phyloP scores from a whole-genome alignment of 768 basidiomycete species.

The Peribolospora baueri region DNA sequence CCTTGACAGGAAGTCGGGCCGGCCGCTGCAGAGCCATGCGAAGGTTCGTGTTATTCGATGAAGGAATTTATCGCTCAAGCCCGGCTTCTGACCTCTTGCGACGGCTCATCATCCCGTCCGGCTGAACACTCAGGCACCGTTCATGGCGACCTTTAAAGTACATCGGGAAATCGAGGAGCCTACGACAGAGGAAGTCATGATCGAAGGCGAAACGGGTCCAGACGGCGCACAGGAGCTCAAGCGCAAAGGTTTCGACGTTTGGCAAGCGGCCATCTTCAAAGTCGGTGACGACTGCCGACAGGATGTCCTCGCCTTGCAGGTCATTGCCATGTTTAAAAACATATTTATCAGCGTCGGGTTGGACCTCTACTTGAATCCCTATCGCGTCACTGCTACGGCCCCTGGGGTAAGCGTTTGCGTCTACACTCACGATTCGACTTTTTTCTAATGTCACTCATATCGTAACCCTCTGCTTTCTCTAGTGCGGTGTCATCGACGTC shows the following conservation, averaged over 20 bases:
- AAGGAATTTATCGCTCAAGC: background rate
- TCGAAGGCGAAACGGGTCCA: background rate
- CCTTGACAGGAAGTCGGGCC: slow-evolving; percentile 84
- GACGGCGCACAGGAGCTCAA: slow-evolving; percentile 14
- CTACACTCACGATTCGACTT: background rate
- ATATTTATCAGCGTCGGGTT: slow-evolving; percentile 74
- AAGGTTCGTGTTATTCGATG: slow-evolving; percentile 33
- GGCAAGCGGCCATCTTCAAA: slow-evolving; percentile 98
- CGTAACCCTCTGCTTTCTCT: slow-evolving; percentile 2
- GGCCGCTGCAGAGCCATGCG: slow-evolving; percentile 89
- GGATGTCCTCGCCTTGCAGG: slow-evolving; percentile 85
- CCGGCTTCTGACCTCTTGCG: background rate
- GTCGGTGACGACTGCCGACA: slow-evolving; percentile 98
- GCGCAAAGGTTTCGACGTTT: slow-evolving; percentile 42
- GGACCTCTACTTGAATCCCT: slow-evolving; percentile 76
- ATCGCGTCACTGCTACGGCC: slow-evolving; percentile 86
- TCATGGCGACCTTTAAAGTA: slow-evolving; percentile 99
- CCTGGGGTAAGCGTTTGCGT: slow-evolving; percentile 45
- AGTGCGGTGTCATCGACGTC: slow-evolving; percentile 97
- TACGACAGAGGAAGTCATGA: background rate
- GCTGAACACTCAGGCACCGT: slow-evolving; percentile 48
- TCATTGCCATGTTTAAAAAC: slow-evolving; percentile 99
- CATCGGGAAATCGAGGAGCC: slow-evolving; percentile 37
- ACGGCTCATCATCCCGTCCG: background rate
- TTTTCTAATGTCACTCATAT: background rate